phyloP scores from a whole-genome alignment of 2,329 filamentous ascomycete species.

The Ophiosphaerella narmari region DNA sequence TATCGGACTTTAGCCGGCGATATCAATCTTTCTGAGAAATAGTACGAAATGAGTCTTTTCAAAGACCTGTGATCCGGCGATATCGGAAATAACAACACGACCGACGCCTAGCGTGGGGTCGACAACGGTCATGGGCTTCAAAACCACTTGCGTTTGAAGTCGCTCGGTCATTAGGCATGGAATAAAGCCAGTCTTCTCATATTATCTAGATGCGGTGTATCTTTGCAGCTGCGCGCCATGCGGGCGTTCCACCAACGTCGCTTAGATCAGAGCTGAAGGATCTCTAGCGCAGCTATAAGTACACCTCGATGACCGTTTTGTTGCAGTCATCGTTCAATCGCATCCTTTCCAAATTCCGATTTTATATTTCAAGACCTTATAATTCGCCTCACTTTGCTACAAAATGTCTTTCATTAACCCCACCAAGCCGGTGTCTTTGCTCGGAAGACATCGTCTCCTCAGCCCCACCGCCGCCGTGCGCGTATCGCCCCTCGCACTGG shows the following conservation, averaged over 20 bases:
- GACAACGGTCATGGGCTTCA: too few relatives aligned
- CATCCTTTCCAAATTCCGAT: background rate
- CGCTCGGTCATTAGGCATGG: too few relatives aligned
- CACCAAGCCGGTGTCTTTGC: conserved; percentile 50
- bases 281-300: background rate
- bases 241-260: background rate
- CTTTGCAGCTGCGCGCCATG: background rate
- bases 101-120: background rate
- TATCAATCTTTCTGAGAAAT: too few relatives aligned
- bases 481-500: conserved; percentile 55
- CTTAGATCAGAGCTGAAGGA: background rate
- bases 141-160: background rate
- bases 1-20: too few relatives aligned
- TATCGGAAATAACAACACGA: background rate
- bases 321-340: background rate
- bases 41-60: too few relatives aligned
- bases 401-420: conserved; percentile 10
- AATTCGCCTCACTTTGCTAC: background rate
- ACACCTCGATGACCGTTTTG: background rate
- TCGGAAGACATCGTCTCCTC: conserved; percentile 69
- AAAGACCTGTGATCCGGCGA: background rate
- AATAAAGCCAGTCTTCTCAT: too few relatives aligned
- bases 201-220: background rate
- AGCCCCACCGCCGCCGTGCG: conserved; percentile 67
- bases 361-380: background rate